phyloP scores from a whole-genome alignment of 2,329 filamentous ascomycete genomes.

The Phaeomoniella chlamydospora region DNA sequence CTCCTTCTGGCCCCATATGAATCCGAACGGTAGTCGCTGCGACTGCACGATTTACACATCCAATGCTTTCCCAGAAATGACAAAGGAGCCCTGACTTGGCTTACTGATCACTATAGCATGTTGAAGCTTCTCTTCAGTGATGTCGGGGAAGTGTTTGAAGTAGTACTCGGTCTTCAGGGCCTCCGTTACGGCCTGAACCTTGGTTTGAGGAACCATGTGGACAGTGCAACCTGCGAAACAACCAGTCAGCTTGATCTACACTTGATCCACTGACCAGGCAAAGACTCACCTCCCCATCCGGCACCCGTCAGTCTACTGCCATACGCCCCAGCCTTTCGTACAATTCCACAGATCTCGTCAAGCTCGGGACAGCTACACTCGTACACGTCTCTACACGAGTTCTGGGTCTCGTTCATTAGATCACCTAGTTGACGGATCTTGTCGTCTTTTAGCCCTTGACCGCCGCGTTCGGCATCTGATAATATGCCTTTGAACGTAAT shows the following conservation, averaged over 20 bases:
- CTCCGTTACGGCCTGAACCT: conserved; percentile 61
- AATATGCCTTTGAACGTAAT: conserved; percentile 69
- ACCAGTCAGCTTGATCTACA: conserved; percentile 96
- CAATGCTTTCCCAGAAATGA: conserved; percentile 10
- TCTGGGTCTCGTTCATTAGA: conserved; percentile 80
- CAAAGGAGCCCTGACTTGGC: conserved; percentile 52
- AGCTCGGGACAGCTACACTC: conserved; percentile 88
- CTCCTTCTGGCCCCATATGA: no score
- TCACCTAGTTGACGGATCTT: conserved; percentile 61
- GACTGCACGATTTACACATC: no score
- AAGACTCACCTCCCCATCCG: conserved; percentile 1
- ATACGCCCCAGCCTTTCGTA: conserved; percentile 62
- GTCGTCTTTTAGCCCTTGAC: conserved; percentile 35
- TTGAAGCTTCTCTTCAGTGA: conserved; percentile 57
- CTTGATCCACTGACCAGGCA: neutral
- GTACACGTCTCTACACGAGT: conserved; percentile 72
- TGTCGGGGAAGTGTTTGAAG: conserved; percentile 58
- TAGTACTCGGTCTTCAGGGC: conserved; percentile 65
- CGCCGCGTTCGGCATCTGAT: conserved; percentile 29
- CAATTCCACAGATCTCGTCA: conserved; percentile 75
- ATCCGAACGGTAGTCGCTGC: no score
- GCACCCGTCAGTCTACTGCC: conserved; percentile 60
- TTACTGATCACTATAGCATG: conserved; percentile 79
- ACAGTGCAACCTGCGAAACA: conserved; percentile 81
- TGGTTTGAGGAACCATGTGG: conserved; percentile 75